Conservation (phyloP, 2,329 filamentous ascomycete species). For the Rasamsonia emersonii region DNA sequence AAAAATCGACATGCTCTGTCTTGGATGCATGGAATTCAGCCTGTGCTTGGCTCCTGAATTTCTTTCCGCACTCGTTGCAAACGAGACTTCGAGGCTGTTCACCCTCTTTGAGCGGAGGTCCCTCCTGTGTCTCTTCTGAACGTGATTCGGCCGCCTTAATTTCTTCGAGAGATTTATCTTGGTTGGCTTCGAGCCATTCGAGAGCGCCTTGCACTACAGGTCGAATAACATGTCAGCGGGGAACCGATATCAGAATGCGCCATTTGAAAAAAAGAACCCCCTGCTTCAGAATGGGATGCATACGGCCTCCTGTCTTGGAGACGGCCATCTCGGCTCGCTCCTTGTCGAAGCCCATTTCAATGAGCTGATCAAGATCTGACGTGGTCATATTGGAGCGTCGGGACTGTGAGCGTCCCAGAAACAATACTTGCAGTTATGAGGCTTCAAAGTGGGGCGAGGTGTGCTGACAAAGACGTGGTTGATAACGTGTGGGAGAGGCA, state of each 20-base stretch:
- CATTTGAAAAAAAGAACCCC: not conserved
- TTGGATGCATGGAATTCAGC: conserved; percentile 88
- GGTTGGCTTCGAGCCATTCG: conserved; percentile 89
- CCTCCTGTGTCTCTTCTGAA: conserved; percentile 48
- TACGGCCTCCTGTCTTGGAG: conserved; percentile 72
- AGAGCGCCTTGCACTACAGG: conserved; percentile 87
- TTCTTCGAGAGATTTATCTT: conserved; percentile 78
- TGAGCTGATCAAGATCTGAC: conserved; percentile 52
- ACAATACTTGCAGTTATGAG: too few species aligned
- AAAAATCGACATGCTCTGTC: conserved; percentile 84
- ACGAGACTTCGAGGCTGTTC: conserved; percentile 70
- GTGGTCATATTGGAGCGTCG: conserved; percentile 23
- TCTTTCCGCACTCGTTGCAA: conserved; percentile 93
- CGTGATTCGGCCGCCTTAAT: conserved; percentile 52
- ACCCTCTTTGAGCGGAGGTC: conserved; percentile 60
- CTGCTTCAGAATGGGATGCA: conserved; percentile 37
- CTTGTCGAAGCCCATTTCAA: conserved; percentile 71
- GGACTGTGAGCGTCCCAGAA: not conserved
- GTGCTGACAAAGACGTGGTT: too few species aligned
- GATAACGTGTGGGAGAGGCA: too few species aligned
- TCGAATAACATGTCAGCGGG: too few species aligned
- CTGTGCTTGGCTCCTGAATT: conserved; percentile 69
- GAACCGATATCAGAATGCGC: conserved; percentile 1
- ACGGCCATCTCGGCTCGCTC: conserved; percentile 75
- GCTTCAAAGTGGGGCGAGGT: not conserved